A percentile compares a stretch with the other conserved stretches of the same genome.
These are phyloP conservation scores for Nepenthes mirabilis DNA, from an alignment of 148 eudicot genomes.

Conservation along the genomic window DNA sequence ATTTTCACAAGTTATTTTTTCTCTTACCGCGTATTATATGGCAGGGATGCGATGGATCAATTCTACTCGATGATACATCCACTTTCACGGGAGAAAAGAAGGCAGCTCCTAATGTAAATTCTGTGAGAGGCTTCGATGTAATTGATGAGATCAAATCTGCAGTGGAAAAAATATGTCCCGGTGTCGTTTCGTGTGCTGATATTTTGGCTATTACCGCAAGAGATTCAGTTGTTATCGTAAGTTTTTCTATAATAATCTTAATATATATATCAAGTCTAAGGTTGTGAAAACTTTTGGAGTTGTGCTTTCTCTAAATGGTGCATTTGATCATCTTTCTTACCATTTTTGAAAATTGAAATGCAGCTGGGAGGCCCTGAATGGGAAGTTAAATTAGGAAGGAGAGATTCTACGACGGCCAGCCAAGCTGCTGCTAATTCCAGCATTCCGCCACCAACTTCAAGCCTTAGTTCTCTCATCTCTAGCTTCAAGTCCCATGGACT, in stretches of 20 bases:
- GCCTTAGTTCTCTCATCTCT: conserved; percentile 15
- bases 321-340: background rate
- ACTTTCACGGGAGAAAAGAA: conserved; percentile 18
- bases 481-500: conserved; percentile 15
- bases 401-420: conserved; percentile 27
- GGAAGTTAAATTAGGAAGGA: conserved; percentile 18
- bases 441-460: conserved; percentile 12
- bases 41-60: conserved; percentile 20
- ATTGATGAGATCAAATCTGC: conserved; percentile 16
- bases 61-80: conserved; percentile 18
- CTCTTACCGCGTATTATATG: no score
- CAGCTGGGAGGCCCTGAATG: conserved; percentile 28
- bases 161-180: conserved; percentile 14
- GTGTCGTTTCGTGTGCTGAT: conserved; percentile 23
- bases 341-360: background rate
- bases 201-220: conserved; percentile 26
- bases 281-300: no score
- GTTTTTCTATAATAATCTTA: background rate
- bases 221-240: conserved; percentile 18
- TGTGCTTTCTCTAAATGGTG: no score
- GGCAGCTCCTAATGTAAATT: conserved; percentile 15
- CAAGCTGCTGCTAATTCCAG: conserved; percentile 11
- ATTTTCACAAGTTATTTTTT: no score
- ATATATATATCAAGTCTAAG: background rate
- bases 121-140: conserved; percentile 18